phyloP scores from a whole-genome alignment of 2,329 filamentous ascomycete species.

The Biscogniauxia sp. region DNA sequence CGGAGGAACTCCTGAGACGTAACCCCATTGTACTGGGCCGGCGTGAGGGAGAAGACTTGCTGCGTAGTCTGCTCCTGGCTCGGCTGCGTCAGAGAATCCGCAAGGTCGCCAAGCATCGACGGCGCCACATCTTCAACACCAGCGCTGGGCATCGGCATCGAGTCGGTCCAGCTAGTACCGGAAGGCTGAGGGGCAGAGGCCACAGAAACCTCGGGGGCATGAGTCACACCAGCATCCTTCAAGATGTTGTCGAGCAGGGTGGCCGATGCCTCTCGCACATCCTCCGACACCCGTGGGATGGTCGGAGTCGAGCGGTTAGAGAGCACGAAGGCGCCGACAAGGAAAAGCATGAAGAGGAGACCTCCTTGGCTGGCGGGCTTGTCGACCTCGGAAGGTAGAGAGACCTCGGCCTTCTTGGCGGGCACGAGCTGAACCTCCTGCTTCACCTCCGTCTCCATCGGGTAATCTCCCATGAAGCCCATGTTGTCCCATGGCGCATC shows the following conservation, averaged over 20 bases:
- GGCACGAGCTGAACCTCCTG: conserved; percentile 54
- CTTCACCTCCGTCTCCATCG: conserved; percentile 61
- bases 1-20: conserved; percentile 72
- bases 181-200: conserved; percentile 53
- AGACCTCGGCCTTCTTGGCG: conserved; percentile 52
- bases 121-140: conserved; percentile 52
- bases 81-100: conserved; percentile 68
- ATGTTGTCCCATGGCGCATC: conserved; percentile 79
- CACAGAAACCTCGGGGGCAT: conserved; percentile 40
- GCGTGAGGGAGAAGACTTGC: conserved; percentile 81
- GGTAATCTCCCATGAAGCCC: conserved; percentile 72
- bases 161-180: conserved; percentile 44
- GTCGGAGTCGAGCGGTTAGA: conserved; percentile 73
- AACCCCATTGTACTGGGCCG: conserved; percentile 85
- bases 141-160: conserved; percentile 40
- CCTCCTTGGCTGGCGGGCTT: conserved; percentile 74
- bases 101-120: conserved; percentile 64
- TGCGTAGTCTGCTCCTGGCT: conserved; percentile 84
- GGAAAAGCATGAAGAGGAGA: conserved; percentile 89
- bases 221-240: conserved; percentile 70
- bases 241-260: conserved; percentile 77
- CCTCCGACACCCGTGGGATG: conserved; percentile 76
- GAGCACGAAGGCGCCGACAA: conserved; percentile 93
- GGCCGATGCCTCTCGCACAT: conserved; percentile 75
- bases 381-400: conserved; percentile 49